phyloP scores from a whole-genome alignment of 2,329 filamentous ascomycete species.

The Talaromyces islandicus region DNA sequence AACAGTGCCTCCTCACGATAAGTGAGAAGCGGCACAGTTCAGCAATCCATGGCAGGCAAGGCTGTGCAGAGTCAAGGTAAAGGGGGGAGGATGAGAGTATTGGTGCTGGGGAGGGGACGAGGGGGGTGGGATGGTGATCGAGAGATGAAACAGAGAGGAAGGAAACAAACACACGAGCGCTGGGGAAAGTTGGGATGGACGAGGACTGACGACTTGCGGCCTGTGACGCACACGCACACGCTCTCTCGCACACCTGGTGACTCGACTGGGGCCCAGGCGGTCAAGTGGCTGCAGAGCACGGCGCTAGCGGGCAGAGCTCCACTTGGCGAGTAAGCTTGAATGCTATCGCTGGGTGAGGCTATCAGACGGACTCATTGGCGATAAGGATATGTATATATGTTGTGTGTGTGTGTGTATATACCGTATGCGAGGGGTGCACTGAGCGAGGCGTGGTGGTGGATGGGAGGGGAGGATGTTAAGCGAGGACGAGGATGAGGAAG shows the following conservation, averaged over 20 bases:
- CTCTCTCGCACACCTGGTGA: constrained; percentile 25
- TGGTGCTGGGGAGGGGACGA: background rate
- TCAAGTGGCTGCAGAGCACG: constrained; percentile 17
- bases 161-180: background rate
- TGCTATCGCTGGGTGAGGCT: background rate
- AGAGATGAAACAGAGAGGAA: constrained; percentile 13
- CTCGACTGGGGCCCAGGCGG: constrained; percentile 24
- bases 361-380: background rate
- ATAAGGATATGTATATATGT: background rate
- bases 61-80: background rate
- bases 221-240: constrained; percentile 33
- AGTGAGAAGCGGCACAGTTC: constrained; percentile 19
- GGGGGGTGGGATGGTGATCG: background rate
- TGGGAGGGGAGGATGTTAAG: background rate
- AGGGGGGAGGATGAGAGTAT: background rate
- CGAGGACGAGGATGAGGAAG: background rate
- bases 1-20: constrained; percentile 22
- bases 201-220: constrained; percentile 10
- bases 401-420: too few relatives aligned
- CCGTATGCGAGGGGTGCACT: background rate
- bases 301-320: background rate
- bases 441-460: background rate
- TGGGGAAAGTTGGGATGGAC: constrained; percentile 7
- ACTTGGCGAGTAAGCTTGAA: background rate
- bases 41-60: constrained; percentile 11